Base-by-base conservation (phyloP, 2,329 filamentous ascomycete genomes). In the Corynespora cassiicola region DNA sequence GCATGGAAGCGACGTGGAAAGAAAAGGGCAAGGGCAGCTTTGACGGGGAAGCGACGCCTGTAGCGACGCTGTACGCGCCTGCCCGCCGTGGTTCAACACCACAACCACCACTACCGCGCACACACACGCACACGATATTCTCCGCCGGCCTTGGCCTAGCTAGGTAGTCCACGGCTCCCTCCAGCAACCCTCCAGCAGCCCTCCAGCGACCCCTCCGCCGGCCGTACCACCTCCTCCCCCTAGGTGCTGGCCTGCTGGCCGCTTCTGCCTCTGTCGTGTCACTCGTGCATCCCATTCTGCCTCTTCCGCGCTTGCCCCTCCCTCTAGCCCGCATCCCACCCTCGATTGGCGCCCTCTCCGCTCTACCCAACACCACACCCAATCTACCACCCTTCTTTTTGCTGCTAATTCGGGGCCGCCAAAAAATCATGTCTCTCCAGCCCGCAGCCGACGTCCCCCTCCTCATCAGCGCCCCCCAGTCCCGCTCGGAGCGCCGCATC, bases 401-500 rank as follows among this genome's bases (percentile, higher is more conserved):
- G 36, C 12, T 9, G n/a, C 36, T 31, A 39, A 28, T 27, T 18
- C 32, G 7, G 6, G 12, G 26, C 19, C 7, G 26, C 42, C 41
- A 38, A 11, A n/a, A n/a, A n/a, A n/a, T n/a, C 24, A 66, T 66
- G 63, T 61, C 64, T 30, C 54, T 65, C 39, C 71, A 65, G 34
- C 47, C 58, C 30, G 82, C 87, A 74, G 80, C 84, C 36, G 89
- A 94, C 67, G 79, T 94, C 39, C 85, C 88, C 51, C 78, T 94
- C 58, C 78, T 85, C 49, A 81, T 94, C 61, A 80, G 80, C 45
- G 92, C 88, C 34, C 85, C 89, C 45, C 88, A 86, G 69, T 79
- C 87, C 31, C 82, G 85, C 31, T 91, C 90, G 34, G 94, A 99
- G 73, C 87, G 92, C 46, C 88, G 94, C 54, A 84, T 97, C 66